phyloP scores from a whole-genome alignment of 768 basidiomycete genomes.

The Podaxis mareebaensis region DNA sequence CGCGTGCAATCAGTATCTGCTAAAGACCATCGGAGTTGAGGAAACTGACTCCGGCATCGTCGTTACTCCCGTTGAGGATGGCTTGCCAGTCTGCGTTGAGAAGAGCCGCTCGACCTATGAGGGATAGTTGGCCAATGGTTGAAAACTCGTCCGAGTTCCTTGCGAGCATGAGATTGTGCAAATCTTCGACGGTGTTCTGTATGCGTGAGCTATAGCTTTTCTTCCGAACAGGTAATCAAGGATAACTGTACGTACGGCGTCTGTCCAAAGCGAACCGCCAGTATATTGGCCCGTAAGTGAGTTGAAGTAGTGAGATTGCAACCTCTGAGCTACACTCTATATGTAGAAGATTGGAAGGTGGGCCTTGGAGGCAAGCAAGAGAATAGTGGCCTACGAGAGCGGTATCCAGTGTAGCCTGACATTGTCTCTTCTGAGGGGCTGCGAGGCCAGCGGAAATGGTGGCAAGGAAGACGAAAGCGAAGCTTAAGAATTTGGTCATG shows the following conservation, averaged over 20 bases:
- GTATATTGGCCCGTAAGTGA: slow-evolving; percentile 40
- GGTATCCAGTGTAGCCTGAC: slow-evolving; percentile 18
- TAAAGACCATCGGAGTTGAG: background rate
- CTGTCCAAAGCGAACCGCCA: slow-evolving; percentile 57
- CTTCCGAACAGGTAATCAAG: background rate
- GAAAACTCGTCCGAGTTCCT: slow-evolving; percentile 42
- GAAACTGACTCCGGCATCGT: slow-evolving; percentile 48
- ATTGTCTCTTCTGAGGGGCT: slow-evolving; percentile 12
- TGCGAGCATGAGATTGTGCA: slow-evolving; percentile 60
- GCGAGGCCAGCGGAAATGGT: slow-evolving; percentile 4
- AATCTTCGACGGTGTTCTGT: slow-evolving; percentile 57
- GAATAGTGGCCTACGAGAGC: slow-evolving; percentile 21
- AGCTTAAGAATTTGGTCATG: slow-evolving; percentile 6
- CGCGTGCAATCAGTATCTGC: background rate
- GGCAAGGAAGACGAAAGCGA: slow-evolving; percentile 10
- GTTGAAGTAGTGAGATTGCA: slow-evolving; percentile 45
- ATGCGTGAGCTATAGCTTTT: background rate
- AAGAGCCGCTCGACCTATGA: slow-evolving; percentile 44
- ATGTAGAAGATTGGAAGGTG: slow-evolving; percentile 18
- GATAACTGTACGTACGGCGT: slow-evolving; percentile 39
- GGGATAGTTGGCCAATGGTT: slow-evolving; percentile 43
- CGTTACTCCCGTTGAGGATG: slow-evolving; percentile 49
- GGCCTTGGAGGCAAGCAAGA: background rate
- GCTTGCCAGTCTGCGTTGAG: slow-evolving; percentile 41
- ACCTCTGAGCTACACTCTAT: slow-evolving; percentile 29